Percentiles rank a stretch among this genome's conserved stretches.
phyloP scores from a whole-genome alignment of 2,329 filamentous ascomycete genomes.

The Diplocarpon mali region DNA sequence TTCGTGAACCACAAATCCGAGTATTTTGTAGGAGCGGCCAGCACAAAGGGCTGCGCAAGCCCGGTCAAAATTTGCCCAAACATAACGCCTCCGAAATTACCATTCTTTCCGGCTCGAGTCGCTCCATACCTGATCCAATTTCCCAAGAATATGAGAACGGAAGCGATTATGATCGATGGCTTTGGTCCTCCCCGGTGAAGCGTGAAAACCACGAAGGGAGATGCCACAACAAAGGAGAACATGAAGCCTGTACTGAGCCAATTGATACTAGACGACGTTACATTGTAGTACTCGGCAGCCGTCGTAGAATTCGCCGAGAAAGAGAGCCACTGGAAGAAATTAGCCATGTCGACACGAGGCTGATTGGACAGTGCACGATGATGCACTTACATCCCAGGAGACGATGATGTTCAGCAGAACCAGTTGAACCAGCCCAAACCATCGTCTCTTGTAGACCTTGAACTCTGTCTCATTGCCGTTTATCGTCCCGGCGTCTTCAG shows the following conservation, averaged over 20 bases:
- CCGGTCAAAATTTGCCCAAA: conserved; percentile 86
- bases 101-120: conserved; percentile 39
- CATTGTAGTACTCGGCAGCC: conserved; percentile 63
- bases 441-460: conserved; percentile 71
- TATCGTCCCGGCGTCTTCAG: conserved; percentile 2
- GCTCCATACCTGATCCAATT: conserved; percentile 90
- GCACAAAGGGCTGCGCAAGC: conserved; percentile 82
- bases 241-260: conserved; percentile 86
- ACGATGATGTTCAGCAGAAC: conserved; percentile 85
- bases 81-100: conserved; percentile 68
- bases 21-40: conserved; percentile 81
- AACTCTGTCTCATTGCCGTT: conserved; percentile 25
- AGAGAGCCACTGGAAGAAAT: conserved; percentile 65
- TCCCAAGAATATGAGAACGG: conserved; percentile 63
- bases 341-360: conserved; percentile 3
- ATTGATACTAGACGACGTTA: conserved; percentile 69
- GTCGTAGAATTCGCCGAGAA: conserved; percentile 74
- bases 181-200: conserved; percentile 71
- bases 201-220: conserved; percentile 63
- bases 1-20: conserved; percentile 93
- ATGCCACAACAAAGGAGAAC: conserved; percentile 67
- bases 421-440: conserved; percentile 76
- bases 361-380: conserved; percentile 1
- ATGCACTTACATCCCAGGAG: conserved; percentile 77
- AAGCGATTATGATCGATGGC: conserved; percentile 61